These are phyloP conservation scores for Saccharomycopsis javanensis DNA, from an alignment of 805 yeast genomes.

Conservation along the genomic window DNA sequence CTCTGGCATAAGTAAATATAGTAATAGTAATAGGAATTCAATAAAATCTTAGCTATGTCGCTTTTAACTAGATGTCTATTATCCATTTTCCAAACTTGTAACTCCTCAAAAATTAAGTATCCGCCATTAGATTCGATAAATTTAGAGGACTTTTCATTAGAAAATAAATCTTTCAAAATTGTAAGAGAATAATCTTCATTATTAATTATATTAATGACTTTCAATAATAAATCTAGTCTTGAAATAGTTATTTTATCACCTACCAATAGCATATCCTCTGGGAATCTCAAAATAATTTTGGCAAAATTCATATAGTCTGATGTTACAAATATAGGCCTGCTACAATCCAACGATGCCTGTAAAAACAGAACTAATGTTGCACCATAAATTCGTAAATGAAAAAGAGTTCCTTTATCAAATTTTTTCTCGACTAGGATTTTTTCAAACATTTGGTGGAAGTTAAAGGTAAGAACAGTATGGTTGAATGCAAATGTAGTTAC, in stretches of 20 bases:
- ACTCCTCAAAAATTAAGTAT: constrained; percentile 26
- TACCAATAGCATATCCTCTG: constrained; percentile 27
- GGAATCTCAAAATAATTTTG: constrained; percentile 36
- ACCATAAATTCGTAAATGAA: constrained; percentile 45
- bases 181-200: constrained; percentile 21
- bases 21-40: constrained; percentile 40
- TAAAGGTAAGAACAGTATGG: constrained; percentile 38
- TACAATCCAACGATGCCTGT: constrained; percentile 41
- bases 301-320: constrained; percentile 33
- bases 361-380: constrained; percentile 43
- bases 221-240: constrained; percentile 34
- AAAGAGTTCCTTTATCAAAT: constrained; percentile 34
- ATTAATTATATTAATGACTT: constrained; percentile 23
- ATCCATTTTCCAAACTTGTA: constrained; percentile 37
- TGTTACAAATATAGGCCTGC: constrained; percentile 35
- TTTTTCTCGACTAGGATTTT: constrained; percentile 26
- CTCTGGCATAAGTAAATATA: constrained; percentile 34
- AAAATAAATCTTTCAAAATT: constrained; percentile 25
- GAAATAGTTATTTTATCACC: constrained; percentile 49
- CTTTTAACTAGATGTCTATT: constrained; percentile 37
- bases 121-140: constrained; percentile 19
- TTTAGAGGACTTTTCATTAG: constrained; percentile 23
- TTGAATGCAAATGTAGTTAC: constrained; percentile 43
- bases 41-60: constrained; percentile 40
- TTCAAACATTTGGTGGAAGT: constrained; percentile 33